Percentiles rank a stretch among this genome's conserved stretches.
Conservation (phyloP, 31 red algal genomes). For the Porphyra umbilicalis region DNA sequence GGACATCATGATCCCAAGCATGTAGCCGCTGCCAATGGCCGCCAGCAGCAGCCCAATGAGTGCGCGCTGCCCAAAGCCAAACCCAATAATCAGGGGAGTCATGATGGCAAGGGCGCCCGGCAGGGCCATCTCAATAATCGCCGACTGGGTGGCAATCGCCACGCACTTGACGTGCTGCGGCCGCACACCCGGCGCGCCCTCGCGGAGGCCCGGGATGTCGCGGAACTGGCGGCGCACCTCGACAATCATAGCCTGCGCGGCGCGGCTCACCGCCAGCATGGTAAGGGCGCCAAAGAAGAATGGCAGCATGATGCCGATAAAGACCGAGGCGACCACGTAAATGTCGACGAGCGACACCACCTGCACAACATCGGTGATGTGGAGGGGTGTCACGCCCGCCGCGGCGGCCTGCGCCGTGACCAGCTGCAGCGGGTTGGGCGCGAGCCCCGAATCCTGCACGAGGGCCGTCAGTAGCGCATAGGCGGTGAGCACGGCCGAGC, state of each 20-base stretch:
- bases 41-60: conserved; percentile 16
- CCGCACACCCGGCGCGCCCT: conserved; percentile 17
- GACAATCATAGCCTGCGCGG: conserved; percentile 55
- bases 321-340: conserved; percentile 19
- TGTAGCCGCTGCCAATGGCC: conserved; percentile 14
- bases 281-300: conserved; percentile 50
- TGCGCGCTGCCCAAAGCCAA: conserved; percentile 15
- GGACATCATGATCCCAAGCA: conserved; percentile 50
- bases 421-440: conserved; percentile 10
- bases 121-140: conserved; percentile 40
- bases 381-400: background rate
- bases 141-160: conserved; percentile 26
- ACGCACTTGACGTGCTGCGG: conserved; percentile 49
- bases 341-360: conserved; percentile 21
- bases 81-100: conserved; percentile 48
- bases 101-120: conserved; percentile 50
- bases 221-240: conserved; percentile 66
- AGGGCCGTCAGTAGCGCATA: conserved; percentile 46
- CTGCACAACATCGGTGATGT: conserved; percentile 1
- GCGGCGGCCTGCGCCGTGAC: background rate
- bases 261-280: conserved; percentile 48
- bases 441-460: conserved; percentile 28
- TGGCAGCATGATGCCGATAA: conserved; percentile 42
- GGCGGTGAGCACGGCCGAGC: conserved; percentile 42
- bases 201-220: conserved; percentile 34